Base-by-base conservation (phyloP, 352 stramenopile species). In the Pythium sp. region DNA sequence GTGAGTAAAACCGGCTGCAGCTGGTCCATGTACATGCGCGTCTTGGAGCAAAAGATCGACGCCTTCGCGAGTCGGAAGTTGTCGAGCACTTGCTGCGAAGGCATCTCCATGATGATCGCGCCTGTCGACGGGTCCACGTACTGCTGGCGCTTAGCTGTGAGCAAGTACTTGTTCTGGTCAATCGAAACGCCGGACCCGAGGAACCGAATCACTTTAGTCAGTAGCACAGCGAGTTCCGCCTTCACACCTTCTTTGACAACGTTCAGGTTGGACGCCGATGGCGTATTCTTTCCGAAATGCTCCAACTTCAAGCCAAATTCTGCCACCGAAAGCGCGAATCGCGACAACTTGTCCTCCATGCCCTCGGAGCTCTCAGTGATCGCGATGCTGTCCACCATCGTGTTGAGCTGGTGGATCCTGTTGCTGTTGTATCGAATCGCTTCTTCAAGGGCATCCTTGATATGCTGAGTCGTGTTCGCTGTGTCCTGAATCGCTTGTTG, bases 321-420 rank as follows among this genome's bases (percentile, higher is more conserved):
- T 1, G 78, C 81, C 6, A 75, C 81, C 7, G 76, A 55, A 0
- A 89, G 54, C 4, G 83, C 80, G 26, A 90, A 89, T 9, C 69
- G 69, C 20, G 49, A 66, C 54, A 89, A 72, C 34, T 89, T 87
- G 67, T 90, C 80, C 18, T 91, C 79, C 79, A 86, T 87, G 2
- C 72, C 78, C 1, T 83, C 78, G 0, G 78, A 70, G 47, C 65
- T 87, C 64, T 91, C 81, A 2, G 81, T 84, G 62, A 89, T 81
- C 14, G 75, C 78, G 54, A 91, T 71, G 46, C 77, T 78, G 58
- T 89, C 83, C 6, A 91, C 79, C 73, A 88, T 81, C 6, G 78
- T 81, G 68, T 86, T 84, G 67, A 91, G 81, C 59, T 90, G 81
- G 60, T 91, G 79, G 58, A 91, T 75, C 54, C 86, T 70, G 60